Conservation (phyloP, 371 early-diverging fungal genomes). For the Mortierella sp. region DNA sequence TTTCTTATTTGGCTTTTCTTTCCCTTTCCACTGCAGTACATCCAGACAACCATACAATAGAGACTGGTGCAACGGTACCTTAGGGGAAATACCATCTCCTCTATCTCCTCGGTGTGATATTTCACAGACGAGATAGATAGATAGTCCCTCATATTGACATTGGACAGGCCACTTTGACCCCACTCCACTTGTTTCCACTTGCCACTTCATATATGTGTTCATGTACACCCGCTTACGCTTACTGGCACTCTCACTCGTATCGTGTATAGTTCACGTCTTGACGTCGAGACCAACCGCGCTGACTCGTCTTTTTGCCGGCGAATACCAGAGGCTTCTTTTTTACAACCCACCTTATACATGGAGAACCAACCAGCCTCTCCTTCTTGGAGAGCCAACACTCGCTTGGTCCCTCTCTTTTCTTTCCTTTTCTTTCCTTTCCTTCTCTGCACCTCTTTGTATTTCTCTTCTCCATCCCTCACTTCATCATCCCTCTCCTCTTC, state of each 20-base stretch:
- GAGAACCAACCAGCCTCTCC: neutral
- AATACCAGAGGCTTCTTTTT: neutral
- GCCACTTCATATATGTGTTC: no score
- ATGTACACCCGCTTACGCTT: no score
- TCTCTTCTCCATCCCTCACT: neutral
- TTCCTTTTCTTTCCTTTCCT: neutral
- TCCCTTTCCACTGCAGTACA: neutral
- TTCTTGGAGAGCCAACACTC: neutral
- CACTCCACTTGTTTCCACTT: neutral
- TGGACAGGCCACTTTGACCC: neutral
- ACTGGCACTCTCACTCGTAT: no score
- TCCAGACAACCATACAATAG: no score
- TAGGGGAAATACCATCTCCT: neutral
- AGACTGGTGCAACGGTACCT: slow-evolving; percentile 7
- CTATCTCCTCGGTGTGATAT: neutral
- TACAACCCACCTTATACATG: neutral
- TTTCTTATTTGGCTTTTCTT: neutral
- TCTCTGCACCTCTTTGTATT: neutral
- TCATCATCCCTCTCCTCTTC: neutral
- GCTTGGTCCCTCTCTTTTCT: neutral
- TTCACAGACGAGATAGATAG: no score
- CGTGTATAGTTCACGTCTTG: no score
- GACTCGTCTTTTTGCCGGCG: slow-evolving; percentile 10
- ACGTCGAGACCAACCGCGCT: neutral
- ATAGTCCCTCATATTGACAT: neutral